Evolutionary conservation across 345 rosid genomes (phyloP), one percentile per base, ranked within the genome.

Genomic region (Triadica sebifera): DNA sequence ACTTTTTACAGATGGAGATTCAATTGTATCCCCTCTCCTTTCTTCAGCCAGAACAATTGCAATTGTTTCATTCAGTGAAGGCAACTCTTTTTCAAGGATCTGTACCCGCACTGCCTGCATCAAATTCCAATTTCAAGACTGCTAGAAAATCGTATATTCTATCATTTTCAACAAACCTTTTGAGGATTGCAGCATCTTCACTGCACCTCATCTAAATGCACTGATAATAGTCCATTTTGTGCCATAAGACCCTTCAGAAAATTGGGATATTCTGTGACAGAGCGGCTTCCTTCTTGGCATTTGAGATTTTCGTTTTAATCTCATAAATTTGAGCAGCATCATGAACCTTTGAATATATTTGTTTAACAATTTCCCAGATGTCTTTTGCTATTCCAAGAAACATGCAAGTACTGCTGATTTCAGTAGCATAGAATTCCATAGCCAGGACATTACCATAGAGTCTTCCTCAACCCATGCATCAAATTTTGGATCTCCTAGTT

Each of bases 361-460:
- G 52, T 41, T 43, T 16, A 20, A 65, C 52, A 8, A 19, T 24
- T 0, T 65, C 51, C 69, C 51, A 66, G 8, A 66, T 45, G 16
- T 66, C 53, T 24, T 66, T 66, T 9, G 55, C 52, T 22, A 5
- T 66, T 4, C 24, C 22, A 16, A 65, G 25, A n/a, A 65, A 39
- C 50, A 65, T 45, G 4, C 50, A 12, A 0, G 49, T 39, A n/a
- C 2, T n/a, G 8, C 22, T 53, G 0, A 4, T 53, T 53, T 53
- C 8, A 17, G 58, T 16, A 53, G 58, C 20, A 53, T 53, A 5
- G 22, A 65, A 39, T 65, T 65, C 47, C 69, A 39, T 19, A 65
- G 20, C 69, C 69, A 65, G 2, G 69, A 38, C 69, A 65, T 65
- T 19, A 65, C 24, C 69, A 65, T 65, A 39, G 69, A 53, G 22